A percentile compares a stretch with the other conserved stretches of the same genome.
Conservation (phyloP, 805 yeast genomes). For the Starmerella gropengiesseri region DNA sequence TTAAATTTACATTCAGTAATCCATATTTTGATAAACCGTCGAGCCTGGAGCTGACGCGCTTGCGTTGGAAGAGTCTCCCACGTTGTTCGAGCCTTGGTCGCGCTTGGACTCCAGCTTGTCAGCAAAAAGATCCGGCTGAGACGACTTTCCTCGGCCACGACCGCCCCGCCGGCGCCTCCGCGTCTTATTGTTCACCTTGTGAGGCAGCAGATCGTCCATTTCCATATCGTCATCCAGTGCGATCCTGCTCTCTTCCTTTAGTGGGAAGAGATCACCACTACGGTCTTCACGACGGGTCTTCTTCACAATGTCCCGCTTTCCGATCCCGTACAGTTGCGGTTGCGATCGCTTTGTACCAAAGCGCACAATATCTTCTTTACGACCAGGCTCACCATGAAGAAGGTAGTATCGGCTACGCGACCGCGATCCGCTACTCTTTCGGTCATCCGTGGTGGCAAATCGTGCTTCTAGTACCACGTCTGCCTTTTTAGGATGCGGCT, state of each 20-base stretch:
- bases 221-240: constrained; percentile 8
- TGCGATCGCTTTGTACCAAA: constrained; percentile 24
- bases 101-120: constrained; percentile 9
- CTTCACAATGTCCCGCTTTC: constrained; percentile 13
- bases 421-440: constrained; percentile 46
- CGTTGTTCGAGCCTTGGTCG: constrained; percentile 2
- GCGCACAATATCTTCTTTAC: constrained; percentile 22
- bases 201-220: constrained; percentile 33
- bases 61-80: neutral
- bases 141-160: constrained; percentile 13
- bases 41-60: neutral
- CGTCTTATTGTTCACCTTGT: constrained; percentile 20
- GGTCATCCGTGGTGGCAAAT: constrained; percentile 44
- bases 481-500: constrained; percentile 30
- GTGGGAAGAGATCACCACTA: constrained; percentile 23
- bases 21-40: constrained; percentile 21
- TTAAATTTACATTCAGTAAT: constrained; percentile 11
- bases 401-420: constrained; percentile 53
- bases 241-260: constrained; percentile 17
- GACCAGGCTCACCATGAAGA: constrained; percentile 60
- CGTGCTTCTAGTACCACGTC: constrained; percentile 36
- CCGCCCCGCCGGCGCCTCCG: constrained; percentile 5
- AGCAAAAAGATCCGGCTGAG: constrained; percentile 22
- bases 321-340: constrained; percentile 23
- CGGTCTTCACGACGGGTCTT: constrained; percentile 11